phyloP scores from a whole-genome alignment of 164 flowering plant genomes.

The Aristolochia californica region DNA sequence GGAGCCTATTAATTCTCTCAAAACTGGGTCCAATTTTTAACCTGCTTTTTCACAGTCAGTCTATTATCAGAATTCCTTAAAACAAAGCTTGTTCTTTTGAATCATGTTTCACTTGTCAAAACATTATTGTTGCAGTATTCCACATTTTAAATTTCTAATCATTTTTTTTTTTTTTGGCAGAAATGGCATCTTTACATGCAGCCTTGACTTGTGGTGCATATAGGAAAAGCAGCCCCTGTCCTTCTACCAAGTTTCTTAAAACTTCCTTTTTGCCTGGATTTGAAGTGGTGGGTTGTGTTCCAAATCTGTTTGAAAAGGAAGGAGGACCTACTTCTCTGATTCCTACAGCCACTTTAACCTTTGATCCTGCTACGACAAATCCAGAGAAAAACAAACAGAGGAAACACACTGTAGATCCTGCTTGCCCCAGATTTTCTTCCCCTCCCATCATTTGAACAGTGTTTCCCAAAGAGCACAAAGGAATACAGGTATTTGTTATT shows the following conservation, averaged over 20 bases:
- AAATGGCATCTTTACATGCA: conserved; percentile 60
- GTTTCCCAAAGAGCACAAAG: conserved; percentile 94
- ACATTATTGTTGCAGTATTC: too few species aligned
- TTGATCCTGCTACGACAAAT: conserved; percentile 47
- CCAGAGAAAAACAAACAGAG: conserved; percentile 41
- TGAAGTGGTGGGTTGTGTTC: conserved; percentile 32
- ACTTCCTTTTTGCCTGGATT: conserved; percentile 50
- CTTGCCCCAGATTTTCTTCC: conserved; percentile 88
- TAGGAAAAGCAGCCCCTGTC: conserved; percentile 36
- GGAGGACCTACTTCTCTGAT: conserved; percentile 8
- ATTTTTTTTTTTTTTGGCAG: neutral
- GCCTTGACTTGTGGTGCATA: conserved; percentile 40
- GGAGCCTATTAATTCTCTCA: too few species aligned
- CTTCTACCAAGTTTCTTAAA: conserved; percentile 27
- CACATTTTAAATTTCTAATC: neutral
- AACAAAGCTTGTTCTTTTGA: too few species aligned
- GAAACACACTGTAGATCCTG: conserved; percentile 77
- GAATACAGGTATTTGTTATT: conserved; percentile 39
- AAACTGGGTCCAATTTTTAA: too few species aligned
- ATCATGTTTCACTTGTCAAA: too few species aligned
- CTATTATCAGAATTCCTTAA: too few species aligned
- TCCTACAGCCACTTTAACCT: conserved; percentile 72
- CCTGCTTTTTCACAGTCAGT: too few species aligned
- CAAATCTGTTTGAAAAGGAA: conserved; percentile 29
- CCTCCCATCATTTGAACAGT: conserved; percentile 76